A percentile compares a stretch with the other conserved stretches of the same genome.
These are phyloP conservation scores for Phytophthora aleatoria DNA, from an alignment of 352 stramenopile genomes.

Conservation along the genomic window DNA sequence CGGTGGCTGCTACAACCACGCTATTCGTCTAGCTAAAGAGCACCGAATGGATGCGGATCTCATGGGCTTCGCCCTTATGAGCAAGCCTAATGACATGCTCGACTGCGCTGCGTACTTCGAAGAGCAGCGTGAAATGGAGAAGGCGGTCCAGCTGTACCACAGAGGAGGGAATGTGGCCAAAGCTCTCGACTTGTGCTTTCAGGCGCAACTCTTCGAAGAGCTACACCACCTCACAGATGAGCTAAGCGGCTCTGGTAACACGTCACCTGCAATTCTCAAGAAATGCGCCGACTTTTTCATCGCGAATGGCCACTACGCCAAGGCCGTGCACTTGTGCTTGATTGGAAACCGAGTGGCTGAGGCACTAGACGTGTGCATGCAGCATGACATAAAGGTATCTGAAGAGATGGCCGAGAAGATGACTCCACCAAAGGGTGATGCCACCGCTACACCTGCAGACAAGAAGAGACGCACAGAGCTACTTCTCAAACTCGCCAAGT, in stretches of 20 bases:
- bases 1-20: constrained; percentile 93
- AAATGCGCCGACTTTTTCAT: constrained; percentile 94
- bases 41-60: constrained; percentile 91
- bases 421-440: constrained; percentile 85
- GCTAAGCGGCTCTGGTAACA: constrained; percentile 59
- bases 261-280: constrained; percentile 85
- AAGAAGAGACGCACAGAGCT: constrained; percentile 82
- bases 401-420: constrained; percentile 94
- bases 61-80: constrained; percentile 93
- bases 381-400: constrained; percentile 90
- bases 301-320: constrained; percentile 89
- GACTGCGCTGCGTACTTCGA: constrained; percentile 94
- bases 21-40: constrained; percentile 92
- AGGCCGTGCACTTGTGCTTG: constrained; percentile 92
- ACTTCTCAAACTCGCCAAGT: constrained; percentile 91
- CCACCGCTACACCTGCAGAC: constrained; percentile 44
- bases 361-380: constrained; percentile 90
- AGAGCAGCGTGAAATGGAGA: constrained; percentile 91
- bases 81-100: constrained; percentile 84
- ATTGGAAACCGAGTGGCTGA: constrained; percentile 67
- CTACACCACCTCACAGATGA: constrained; percentile 88
- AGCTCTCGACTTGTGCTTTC: constrained; percentile 94
- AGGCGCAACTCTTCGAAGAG: constrained; percentile 88
- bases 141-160: constrained; percentile 94
- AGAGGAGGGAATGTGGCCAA: constrained; percentile 91